Base-by-base conservation (phyloP, 2,329 filamentous ascomycete species). In the Geoglossum cookeanum region DNA sequence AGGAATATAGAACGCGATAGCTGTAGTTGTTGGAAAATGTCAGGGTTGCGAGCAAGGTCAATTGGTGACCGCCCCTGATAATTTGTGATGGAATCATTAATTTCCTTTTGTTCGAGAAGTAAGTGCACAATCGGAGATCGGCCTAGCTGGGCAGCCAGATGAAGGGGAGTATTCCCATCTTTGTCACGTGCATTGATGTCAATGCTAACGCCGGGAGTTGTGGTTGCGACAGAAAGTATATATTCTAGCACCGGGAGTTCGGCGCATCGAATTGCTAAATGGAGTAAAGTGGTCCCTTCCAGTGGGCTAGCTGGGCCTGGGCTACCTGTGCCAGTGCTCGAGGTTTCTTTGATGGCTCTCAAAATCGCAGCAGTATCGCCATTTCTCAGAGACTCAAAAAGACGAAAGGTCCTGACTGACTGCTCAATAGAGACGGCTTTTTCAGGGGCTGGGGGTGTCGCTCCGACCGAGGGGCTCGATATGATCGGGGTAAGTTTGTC, bases 1-100 rank as follows among this genome's bases (percentile, higher is more conserved):
- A 94, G 84, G 68, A 91, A 97, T 55, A 96, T 75, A 3, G 90
- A 94, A 49, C 90, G 80, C 7, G 89, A 84, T 15, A 97, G 81
- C 69, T 98, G 92, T 56, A 98, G 77, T 65, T 91, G 84, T 70
- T 97, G 90, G 72, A 94, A 97, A 58, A 97, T 96, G 17, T 97
- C 91, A 1, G 92, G 88, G 30, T 83, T 96, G 44, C 90, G 83
- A 3, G 92, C 88, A 47, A 96, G 75, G 65, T 98, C 92, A 55
- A 97, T 79, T 4, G 92, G 83, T 3, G 89, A 79, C 65, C 90
- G 88, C 56, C 88, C 89, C 58, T 87, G 83, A 65, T 83, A 82
- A 71, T 98, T 98, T 57, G 83, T 75, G 54, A 94, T 75, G 5
- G 89, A 83, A 67, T 98, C 92, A 66, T 96, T 95, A 71, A 97